A percentile compares a stretch with the other conserved stretches of the same genome.
Conservation (phyloP, 2,329 filamentous ascomycete genomes). For the Penicillium vulpinum region DNA sequence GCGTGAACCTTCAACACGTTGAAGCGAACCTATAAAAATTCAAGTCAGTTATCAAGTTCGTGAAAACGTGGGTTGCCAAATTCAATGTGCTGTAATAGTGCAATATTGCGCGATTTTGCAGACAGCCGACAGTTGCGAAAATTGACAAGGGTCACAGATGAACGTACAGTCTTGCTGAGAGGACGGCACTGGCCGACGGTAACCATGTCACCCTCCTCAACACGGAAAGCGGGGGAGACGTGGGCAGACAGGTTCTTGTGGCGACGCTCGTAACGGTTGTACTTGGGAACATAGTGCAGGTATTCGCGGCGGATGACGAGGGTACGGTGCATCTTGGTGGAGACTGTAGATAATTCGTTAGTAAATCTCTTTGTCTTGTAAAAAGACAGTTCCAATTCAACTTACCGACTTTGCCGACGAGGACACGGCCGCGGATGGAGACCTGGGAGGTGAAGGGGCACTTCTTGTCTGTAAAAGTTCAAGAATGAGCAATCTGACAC, state of each 20-base stretch:
- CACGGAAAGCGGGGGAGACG: slow-evolving; percentile 99
- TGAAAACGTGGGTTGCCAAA: background rate
- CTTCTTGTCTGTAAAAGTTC: slow-evolving; percentile 81
- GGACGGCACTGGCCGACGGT: slow-evolving; percentile 99
- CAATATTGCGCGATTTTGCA: background rate
- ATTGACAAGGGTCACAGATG: background rate
- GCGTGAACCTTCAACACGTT: slow-evolving; percentile 99
- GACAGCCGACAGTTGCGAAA: background rate
- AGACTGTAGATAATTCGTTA: slow-evolving; percentile 54
- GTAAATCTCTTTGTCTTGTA: background rate
- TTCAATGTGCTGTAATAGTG: background rate
- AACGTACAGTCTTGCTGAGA: slow-evolving; percentile 97
- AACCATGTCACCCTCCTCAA: slow-evolving; percentile 98
- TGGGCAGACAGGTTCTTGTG: slow-evolving; percentile 99
- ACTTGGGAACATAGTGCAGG: slow-evolving; percentile 99
- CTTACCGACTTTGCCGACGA: slow-evolving; percentile 80
- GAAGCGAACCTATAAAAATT: slow-evolving; percentile 77
- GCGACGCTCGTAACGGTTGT: slow-evolving; percentile 99
- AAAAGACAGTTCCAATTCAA: slow-evolving; percentile 12
- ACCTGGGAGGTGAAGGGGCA: slow-evolving; percentile 99
- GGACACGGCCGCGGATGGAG: slow-evolving; percentile 99
- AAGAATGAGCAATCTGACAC: slow-evolving; percentile 28
- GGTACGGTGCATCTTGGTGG: slow-evolving; percentile 99
- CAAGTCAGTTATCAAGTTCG: slow-evolving; percentile 19
- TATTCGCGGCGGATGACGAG: slow-evolving; percentile 99